Conservation (phyloP, 768 basidiomycete genomes). For the Amanita pallidorosea region DNA sequence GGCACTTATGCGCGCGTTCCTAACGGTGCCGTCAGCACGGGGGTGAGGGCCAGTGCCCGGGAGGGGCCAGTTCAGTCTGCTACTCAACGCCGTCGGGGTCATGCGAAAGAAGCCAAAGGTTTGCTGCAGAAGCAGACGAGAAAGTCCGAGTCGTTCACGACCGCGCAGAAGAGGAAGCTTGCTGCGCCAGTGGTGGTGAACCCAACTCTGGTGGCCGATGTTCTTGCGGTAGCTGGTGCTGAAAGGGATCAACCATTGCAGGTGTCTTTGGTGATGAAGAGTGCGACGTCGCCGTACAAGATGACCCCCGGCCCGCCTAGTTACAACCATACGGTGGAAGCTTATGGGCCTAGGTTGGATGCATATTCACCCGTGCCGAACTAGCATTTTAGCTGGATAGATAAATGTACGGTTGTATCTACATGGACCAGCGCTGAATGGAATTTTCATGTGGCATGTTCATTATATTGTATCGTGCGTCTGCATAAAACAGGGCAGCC, state of each 20-base stretch:
- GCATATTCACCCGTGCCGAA: neutral
- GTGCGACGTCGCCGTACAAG: conserved; percentile 18
- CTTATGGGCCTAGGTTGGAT: conserved; percentile 6
- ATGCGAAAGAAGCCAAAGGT: conserved; percentile 1
- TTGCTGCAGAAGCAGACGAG: neutral
- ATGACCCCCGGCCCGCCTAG: conserved; percentile 19
- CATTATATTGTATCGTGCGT: neutral
- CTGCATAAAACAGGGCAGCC: neutral
- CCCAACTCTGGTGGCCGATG: neutral
- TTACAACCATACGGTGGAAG: conserved; percentile 7
- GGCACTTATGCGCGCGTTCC: neutral
- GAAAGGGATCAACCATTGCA: conserved; percentile 12
- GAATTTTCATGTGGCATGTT: neutral
- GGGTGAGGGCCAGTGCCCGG: neutral
- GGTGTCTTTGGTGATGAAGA: conserved; percentile 18
- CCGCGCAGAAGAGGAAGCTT: neutral
- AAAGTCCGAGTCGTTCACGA: conserved; percentile 1
- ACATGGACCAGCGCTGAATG: neutral
- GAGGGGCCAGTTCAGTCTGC: neutral
- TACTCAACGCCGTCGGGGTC: conserved; percentile 1
- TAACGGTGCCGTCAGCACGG: neutral
- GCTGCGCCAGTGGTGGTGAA: neutral
- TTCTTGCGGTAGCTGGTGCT: neutral
- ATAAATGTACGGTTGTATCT: neutral
- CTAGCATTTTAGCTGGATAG: neutral